Evolutionary conservation across 2,329 filamentous ascomycete species (phyloP).

Genomic region (Aspergillus terreus): DNA sequence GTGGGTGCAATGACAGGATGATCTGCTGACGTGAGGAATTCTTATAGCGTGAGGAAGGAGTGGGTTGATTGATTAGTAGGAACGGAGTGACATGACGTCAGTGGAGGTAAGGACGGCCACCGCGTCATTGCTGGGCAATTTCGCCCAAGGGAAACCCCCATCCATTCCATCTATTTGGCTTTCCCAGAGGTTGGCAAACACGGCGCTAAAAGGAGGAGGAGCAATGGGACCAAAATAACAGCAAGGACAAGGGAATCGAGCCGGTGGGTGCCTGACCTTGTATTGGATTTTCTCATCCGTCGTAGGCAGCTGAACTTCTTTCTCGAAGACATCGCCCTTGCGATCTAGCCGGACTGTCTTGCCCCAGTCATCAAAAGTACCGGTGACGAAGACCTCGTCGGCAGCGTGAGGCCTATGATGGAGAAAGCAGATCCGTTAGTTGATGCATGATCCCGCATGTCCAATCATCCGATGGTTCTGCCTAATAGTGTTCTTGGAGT

Average conservation of each 20-base stretch:
- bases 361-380: slow-evolving; percentile 91
- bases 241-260: slow-evolving; percentile 1
- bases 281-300: slow-evolving; percentile 75
- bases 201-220: background rate
- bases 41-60: slow-evolving; percentile 18
- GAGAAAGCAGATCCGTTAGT: slow-evolving; percentile 17
- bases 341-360: slow-evolving; percentile 82
- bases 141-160: background rate
- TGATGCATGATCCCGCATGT: background rate
- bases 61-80: slow-evolving; percentile 1
- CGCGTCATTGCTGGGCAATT: slow-evolving; percentile 22
- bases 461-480: background rate
- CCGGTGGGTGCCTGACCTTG: slow-evolving; percentile 64
- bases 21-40: slow-evolving; percentile 10
- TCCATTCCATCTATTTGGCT: background rate
- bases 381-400: slow-evolving; percentile 87
- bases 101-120: slow-evolving; percentile 18
- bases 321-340: slow-evolving; percentile 68
- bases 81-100: slow-evolving; percentile 14
- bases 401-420: slow-evolving; percentile 72
- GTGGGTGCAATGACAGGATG: slow-evolving; percentile 9
- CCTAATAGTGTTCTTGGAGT: background rate
- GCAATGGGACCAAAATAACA: background rate
- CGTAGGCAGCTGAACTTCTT: slow-evolving; percentile 70
- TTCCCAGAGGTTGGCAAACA: background rate